Evolutionary conservation across 2,329 filamentous ascomycete genomes (phyloP).

Genomic region (Nannizziopsis arthrosporioides): DNA sequence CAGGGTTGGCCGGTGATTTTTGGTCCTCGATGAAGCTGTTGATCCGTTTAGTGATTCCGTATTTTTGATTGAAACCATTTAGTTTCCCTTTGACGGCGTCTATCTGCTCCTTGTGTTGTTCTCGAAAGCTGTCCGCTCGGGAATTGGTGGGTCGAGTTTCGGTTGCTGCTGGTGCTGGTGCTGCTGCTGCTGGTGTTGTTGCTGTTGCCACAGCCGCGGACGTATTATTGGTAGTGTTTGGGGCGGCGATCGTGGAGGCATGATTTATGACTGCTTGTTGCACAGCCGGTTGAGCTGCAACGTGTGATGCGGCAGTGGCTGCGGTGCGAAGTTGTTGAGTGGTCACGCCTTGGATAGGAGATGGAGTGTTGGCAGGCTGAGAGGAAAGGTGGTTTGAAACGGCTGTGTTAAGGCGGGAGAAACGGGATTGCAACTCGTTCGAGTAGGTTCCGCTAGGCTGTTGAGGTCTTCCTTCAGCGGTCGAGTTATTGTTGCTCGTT

Average conservation of each 20-base stretch:
- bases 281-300: conserved; percentile 26
- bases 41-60: conserved; percentile 43
- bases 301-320: conserved; percentile 20
- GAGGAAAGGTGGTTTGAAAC: conserved; percentile 29
- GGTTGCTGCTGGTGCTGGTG: conserved; percentile 16
- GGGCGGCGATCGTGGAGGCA: conserved; percentile 40
- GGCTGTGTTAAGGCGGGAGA: conserved; percentile 11
- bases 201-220: conserved; percentile 51
- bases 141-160: background rate
- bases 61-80: conserved; percentile 49
- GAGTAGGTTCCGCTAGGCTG: background rate
- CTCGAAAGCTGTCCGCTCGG: conserved; percentile 2
- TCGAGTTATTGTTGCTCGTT: conserved; percentile 16
- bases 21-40: conserved; percentile 38
- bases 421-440: conserved; percentile 6
- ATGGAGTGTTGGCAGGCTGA: conserved; percentile 51
- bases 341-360: conserved; percentile 51
- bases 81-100: conserved; percentile 48
- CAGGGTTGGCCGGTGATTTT: conserved; percentile 23
- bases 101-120: conserved; percentile 50
- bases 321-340: conserved; percentile 25
- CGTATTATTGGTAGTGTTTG: conserved; percentile 51
- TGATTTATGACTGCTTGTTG: conserved; percentile 44
- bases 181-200: conserved; percentile 42
- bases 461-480: background rate